These are phyloP conservation scores for Nitzschia sp. DNA, from an alignment of 108 stramenopile genomes.

Conservation along the genomic window DNA sequence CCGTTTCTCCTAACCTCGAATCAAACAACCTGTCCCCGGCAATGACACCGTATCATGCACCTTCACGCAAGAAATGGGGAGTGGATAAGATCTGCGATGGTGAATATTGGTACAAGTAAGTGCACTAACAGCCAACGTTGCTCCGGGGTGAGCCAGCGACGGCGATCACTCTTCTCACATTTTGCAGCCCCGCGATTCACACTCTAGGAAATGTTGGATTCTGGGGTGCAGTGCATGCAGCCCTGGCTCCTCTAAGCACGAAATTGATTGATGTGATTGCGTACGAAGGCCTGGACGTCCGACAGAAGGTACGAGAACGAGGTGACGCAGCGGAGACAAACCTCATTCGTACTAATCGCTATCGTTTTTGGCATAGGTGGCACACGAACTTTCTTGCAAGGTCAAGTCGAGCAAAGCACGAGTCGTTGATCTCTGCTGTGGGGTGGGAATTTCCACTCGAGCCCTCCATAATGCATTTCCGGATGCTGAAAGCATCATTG, in stretches of 20 bases:
- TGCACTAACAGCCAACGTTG: background rate
- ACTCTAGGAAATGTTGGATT: conserved; percentile 45
- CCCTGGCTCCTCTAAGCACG: conserved; percentile 77
- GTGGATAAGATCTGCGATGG: conserved; percentile 16
- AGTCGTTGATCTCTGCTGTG: conserved; percentile 78
- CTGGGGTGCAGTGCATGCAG: conserved; percentile 63
- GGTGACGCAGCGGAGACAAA: background rate
- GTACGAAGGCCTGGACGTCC: conserved; percentile 72
- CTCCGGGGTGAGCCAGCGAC: no score
- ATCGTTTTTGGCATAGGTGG: background rate
- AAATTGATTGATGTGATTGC: conserved; percentile 75
- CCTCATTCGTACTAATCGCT: background rate
- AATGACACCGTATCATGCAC: background rate
- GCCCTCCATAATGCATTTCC: conserved; percentile 70
- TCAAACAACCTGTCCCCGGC: background rate
- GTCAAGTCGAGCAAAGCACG: conserved; percentile 8
- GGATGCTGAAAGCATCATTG: conserved; percentile 61
- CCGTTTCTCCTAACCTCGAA: background rate
- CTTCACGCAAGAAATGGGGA: conserved; percentile 26
- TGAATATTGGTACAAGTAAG: conserved; percentile 45
- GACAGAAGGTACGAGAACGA: conserved; percentile 38
- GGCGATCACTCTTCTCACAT: conserved; percentile 8
- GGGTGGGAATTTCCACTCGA: conserved; percentile 83
- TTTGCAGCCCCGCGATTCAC: conserved; percentile 36
- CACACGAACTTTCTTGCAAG: background rate